phyloP scores from a whole-genome alignment of 768 basidiomycete genomes.

The Agaricus blazei region DNA sequence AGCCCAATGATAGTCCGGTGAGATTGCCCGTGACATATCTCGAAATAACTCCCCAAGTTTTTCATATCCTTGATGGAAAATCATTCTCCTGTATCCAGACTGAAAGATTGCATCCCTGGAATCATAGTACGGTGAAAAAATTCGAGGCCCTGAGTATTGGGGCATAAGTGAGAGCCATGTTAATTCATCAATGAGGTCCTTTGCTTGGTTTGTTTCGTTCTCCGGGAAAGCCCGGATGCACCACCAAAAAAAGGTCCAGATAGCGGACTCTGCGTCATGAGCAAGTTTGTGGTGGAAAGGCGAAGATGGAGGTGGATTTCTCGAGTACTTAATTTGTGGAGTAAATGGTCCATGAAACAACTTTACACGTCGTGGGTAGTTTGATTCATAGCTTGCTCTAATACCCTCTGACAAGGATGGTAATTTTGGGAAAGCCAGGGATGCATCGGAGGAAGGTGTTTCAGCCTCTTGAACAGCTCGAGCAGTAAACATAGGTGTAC shows the following conservation, averaged over 20 bases:
- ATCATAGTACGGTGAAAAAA: neutral
- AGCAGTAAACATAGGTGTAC: conserved; percentile 11
- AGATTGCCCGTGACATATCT: neutral
- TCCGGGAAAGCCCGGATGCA: neutral
- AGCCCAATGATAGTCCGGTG: conserved; percentile 6
- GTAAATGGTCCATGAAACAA: neutral
- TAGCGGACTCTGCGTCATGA: conserved; percentile 9
- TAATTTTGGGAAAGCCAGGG: neutral
- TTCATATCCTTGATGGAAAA: conserved; percentile 3
- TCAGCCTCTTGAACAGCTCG: neutral
- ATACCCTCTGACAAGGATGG: neutral
- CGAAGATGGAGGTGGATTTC: neutral
- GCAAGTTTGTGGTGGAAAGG: conserved; percentile 3
- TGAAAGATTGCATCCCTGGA: neutral
- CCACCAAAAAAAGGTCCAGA: conserved; percentile 7
- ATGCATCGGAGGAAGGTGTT: neutral
- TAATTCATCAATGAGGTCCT: neutral
- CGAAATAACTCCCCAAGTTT: neutral
- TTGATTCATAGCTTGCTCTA: neutral
- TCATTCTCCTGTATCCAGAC: neutral
- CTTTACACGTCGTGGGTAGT: neutral
- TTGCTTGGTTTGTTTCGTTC: neutral
- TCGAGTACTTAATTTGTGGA: neutral
- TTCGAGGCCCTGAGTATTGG: neutral
- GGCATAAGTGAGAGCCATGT: neutral